A percentile compares a stretch with the other conserved stretches of the same genome.
These are phyloP conservation scores for Prunella vulgaris DNA, from an alignment of 257 asterid genomes.

Conservation along the genomic window DNA sequence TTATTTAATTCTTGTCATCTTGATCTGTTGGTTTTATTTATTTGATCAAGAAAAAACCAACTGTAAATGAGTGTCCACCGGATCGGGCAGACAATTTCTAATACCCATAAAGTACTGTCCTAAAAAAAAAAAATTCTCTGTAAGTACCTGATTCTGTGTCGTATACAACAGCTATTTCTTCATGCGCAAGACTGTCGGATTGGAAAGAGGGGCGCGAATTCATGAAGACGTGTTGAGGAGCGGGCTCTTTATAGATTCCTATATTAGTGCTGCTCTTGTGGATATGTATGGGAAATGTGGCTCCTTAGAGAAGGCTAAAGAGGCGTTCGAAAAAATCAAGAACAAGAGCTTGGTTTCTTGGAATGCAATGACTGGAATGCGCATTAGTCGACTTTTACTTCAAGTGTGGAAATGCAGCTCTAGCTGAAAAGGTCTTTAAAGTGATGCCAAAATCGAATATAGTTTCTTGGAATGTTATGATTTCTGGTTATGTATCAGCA, in stretches of 20 bases:
- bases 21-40: too few relatives aligned
- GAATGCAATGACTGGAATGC: conserved; percentile 61
- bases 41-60: too few relatives aligned
- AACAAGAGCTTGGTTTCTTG: conserved; percentile 64
- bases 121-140: too few relatives aligned
- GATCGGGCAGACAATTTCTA: too few relatives aligned
- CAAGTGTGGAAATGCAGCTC: conserved; percentile 48
- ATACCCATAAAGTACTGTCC: too few relatives aligned
- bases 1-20: too few relatives aligned
- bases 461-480: too few relatives aligned
- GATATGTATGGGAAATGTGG: conserved; percentile 88
- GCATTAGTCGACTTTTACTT: conserved; percentile 64
- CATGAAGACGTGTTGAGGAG: conserved; percentile 45
- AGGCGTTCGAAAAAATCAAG: conserved; percentile 48
- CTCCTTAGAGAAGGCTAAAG: conserved; percentile 45
- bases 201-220: conserved; percentile 51
- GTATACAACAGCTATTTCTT: conserved; percentile 60
- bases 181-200: conserved; percentile 57
- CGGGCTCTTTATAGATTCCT: conserved; percentile 44
- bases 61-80: too few relatives aligned
- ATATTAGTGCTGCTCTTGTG: conserved; percentile 62
- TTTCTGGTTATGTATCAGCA: conserved; percentile 71
- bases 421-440: conserved; percentile 42
- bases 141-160: conserved; percentile 69
- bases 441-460: conserved; percentile 40